Evolutionary conservation across 2,329 filamentous ascomycete species (phyloP).

Genomic region (Colletotrichum kahawae): DNA sequence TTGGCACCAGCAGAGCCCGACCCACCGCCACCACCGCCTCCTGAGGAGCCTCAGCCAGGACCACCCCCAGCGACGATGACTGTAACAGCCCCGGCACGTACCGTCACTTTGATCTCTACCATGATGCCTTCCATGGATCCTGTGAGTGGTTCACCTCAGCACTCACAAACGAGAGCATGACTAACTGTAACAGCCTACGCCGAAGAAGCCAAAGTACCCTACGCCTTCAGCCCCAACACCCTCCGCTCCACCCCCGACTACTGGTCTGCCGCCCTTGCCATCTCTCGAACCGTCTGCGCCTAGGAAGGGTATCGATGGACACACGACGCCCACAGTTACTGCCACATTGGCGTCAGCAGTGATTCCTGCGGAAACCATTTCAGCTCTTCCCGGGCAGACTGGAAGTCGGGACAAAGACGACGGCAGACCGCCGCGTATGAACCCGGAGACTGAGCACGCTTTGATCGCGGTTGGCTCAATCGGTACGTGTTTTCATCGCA

Average conservation of each 20-base stretch:
- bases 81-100: slow-evolving; percentile 6
- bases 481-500: slow-evolving; percentile 27
- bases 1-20: slow-evolving; percentile 9
- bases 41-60: not conserved
- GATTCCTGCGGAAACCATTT: slow-evolving; percentile 3
- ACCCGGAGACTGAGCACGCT: slow-evolving; percentile 33
- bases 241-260: not conserved
- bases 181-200: not conserved
- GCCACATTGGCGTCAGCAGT: slow-evolving; percentile 14
- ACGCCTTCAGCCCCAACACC: not conserved
- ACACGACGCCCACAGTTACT: slow-evolving; percentile 7
- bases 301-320: slow-evolving; percentile 9
- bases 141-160: not conserved
- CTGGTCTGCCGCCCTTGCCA: slow-evolving; percentile 5
- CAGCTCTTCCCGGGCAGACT: slow-evolving; percentile 14
- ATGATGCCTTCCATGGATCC: not conserved
- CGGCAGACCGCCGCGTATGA: slow-evolving; percentile 21
- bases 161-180: not conserved
- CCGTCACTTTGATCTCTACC: slow-evolving; percentile 7
- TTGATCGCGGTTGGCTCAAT: slow-evolving; percentile 40
- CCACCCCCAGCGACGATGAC: slow-evolving; percentile 7
- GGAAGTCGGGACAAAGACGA: slow-evolving; percentile 1
- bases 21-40: not conserved
- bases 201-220: not conserved
- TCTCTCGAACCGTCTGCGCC: slow-evolving; percentile 14